Base-by-base conservation (phyloP, 2,329 filamentous ascomycete species). In the Sporothrix luriei region DNA sequence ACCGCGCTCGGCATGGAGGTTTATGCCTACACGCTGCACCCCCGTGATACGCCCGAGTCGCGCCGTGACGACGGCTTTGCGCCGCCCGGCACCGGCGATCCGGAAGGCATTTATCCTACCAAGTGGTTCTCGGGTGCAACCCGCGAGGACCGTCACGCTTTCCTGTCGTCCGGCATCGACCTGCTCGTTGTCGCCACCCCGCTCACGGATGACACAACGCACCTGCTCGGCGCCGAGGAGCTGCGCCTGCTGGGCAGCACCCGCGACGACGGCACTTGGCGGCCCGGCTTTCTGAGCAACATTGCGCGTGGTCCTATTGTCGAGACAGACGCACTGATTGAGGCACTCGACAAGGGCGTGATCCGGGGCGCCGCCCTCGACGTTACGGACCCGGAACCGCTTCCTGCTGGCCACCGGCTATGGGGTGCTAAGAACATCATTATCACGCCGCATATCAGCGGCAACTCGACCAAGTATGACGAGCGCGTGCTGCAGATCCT, bases 361-460 rank as follows among this genome's bases (percentile, higher is more conserved):
- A 80, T 84, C 62, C 75, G 82, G 3, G 91, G 91, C 40, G 92
- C 91, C 0, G 91, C 91, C 1, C 79, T 94, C 52, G 91, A 94
- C 76, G 91, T 94, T 0, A 91, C 91, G 1, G 91, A 94, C 71
- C 91, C 91, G 0, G 92, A 94, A 77, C 92, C 92, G 0, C 77
- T 94, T 72, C 90, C 91, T 0, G 78, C 82, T 2, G 86, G 89
- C 4, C 87, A 91, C 75, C 84, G 86, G 72, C 79, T 94, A 66
- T 94, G 91, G 91, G 84, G 81, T 33, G 82, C 89, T 16, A 85
- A 86, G 71, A 93, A 93, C 77, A 82, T 90, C 19, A 84, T 90
- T 66, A 85, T 94, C 59, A 84, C 83, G 26, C 84, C 84, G 19
- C 84, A 85, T 71, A 76, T 85, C 13, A 84, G 82, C 65, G 81